phyloP scores from a whole-genome alignment of 2,329 filamentous ascomycete genomes.

The Chaetomium olivaceum region DNA sequence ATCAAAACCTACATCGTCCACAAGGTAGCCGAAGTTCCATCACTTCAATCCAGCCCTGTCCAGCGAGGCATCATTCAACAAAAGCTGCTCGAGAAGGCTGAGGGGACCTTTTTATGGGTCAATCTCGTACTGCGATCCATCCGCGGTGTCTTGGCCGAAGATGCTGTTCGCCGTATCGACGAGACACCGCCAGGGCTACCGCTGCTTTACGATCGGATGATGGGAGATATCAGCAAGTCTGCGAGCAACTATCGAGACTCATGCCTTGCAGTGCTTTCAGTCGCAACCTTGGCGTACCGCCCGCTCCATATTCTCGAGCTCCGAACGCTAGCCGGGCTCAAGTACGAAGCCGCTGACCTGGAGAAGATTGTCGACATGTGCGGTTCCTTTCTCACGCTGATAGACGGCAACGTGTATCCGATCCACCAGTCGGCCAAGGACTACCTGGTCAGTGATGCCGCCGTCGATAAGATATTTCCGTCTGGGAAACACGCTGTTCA shows the following conservation, averaged over 20 bases:
- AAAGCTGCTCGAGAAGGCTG: neutral
- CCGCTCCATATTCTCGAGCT: neutral
- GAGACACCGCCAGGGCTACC: neutral
- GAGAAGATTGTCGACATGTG: neutral
- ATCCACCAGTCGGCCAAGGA: conserved; percentile 4
- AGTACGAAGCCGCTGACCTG: neutral
- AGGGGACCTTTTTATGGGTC: conserved; percentile 1
- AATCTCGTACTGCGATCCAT: neutral
- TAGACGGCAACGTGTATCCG: neutral
- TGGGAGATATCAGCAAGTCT: neutral
- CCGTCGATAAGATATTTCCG: neutral
- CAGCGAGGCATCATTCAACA: neutral
- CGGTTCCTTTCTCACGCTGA: neutral
- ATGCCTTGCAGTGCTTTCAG: neutral
- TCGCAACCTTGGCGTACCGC: neutral
- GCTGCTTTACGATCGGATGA: neutral
- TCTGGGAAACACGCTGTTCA: neutral
- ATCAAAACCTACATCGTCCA: neutral
- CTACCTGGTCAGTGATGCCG: neutral
- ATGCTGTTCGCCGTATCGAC: neutral
- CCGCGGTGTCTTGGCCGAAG: neutral
- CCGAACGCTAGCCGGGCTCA: neutral
- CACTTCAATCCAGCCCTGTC: neutral
- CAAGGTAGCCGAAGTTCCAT: neutral
- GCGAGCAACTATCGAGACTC: neutral